phyloP scores from a whole-genome alignment of 129 eudicot species.

The Solidago caesia region DNA sequence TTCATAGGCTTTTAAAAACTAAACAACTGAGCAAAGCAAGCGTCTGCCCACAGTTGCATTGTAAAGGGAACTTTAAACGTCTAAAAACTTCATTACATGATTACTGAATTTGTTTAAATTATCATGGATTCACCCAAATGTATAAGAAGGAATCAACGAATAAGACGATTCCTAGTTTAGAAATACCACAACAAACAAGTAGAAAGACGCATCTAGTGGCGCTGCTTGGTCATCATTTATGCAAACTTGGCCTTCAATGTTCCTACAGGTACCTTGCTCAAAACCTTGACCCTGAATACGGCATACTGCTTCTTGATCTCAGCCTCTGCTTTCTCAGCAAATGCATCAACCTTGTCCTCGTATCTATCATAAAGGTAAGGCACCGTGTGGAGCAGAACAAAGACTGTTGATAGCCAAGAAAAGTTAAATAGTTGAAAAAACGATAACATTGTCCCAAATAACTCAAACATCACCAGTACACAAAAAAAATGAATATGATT shows the following conservation, averaged over 20 bases:
- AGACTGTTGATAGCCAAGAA: slow-evolving; percentile 30
- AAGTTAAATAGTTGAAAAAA: background rate
- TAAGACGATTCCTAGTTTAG: slow-evolving; percentile 24
- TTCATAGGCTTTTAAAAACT: slow-evolving; percentile 14
- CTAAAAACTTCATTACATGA: slow-evolving; percentile 34
- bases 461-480: background rate
- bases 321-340: slow-evolving; percentile 70
- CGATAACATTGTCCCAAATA: background rate
- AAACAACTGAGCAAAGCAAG: slow-evolving; percentile 1
- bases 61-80: slow-evolving; percentile 22
- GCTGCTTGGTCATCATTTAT: slow-evolving; percentile 15
- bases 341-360: slow-evolving; percentile 76
- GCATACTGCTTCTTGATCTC: slow-evolving; percentile 89
- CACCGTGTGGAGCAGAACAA: slow-evolving; percentile 71
- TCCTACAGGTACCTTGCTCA: slow-evolving; percentile 80
- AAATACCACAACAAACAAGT: slow-evolving; percentile 41
- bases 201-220: slow-evolving; percentile 17
- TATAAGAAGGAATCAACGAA: slow-evolving; percentile 21
- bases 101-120: slow-evolving; percentile 28
- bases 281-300: slow-evolving; percentile 61
- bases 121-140: background rate
- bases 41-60: background rate
- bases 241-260: slow-evolving; percentile 53
- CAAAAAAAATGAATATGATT: background rate
- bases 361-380: slow-evolving; percentile 76